Evolutionary conservation across 2,329 filamentous ascomycete genomes (phyloP).

Genomic region (Aspergillus novoparasiticus): DNA sequence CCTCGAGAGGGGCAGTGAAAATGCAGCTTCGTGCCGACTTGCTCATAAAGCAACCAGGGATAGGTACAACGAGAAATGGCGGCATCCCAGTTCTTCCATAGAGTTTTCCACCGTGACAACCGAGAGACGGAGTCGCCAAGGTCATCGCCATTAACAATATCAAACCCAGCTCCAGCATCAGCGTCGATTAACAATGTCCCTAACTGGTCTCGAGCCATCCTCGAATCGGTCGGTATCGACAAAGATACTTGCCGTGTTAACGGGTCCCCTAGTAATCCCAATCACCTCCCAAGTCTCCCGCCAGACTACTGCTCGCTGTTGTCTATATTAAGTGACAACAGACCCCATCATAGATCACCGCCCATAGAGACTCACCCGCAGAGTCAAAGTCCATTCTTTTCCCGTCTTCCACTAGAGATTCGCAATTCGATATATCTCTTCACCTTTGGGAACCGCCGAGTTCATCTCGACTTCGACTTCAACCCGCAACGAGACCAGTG

Average conservation of each 20-base stretch:
- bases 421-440: slow-evolving; percentile 8
- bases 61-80: background rate
- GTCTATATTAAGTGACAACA: background rate
- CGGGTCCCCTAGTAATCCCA: background rate
- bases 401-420: slow-evolving; percentile 8
- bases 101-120: background rate
- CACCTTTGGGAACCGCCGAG: slow-evolving; percentile 9
- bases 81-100: background rate
- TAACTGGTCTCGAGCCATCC: slow-evolving; percentile 10
- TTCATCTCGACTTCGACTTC: slow-evolving; percentile 14
- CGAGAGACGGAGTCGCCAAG: background rate
- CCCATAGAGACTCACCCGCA: background rate
- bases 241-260: slow-evolving; percentile 3
- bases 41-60: background rate
- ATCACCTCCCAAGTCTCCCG: slow-evolving; percentile 6
- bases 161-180: background rate
- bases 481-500: background rate
- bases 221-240: slow-evolving; percentile 7
- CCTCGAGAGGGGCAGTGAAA: background rate
- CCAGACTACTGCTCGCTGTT: background rate
- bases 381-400: slow-evolving; percentile 10
- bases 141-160: background rate
- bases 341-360: background rate
- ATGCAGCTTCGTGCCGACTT: background rate
- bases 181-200: slow-evolving; percentile 3